Conservation (phyloP, 2,329 filamentous ascomycete species). For the Claviceps citrina region DNA sequence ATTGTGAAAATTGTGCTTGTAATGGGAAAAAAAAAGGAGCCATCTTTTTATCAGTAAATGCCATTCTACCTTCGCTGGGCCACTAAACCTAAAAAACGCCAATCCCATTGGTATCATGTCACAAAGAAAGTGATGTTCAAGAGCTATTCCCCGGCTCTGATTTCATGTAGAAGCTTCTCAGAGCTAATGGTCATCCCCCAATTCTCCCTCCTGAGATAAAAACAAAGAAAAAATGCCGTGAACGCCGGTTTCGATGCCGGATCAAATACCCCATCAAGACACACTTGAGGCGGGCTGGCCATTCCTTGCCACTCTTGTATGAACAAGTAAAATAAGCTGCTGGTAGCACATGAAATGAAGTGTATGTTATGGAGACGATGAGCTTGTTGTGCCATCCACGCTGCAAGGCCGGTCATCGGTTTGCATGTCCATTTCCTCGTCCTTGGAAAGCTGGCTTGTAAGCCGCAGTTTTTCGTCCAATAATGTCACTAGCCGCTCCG, state of each 20-base stretch:
- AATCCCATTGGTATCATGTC: constrained; percentile 23
- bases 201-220: neutral
- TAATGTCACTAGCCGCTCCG: constrained; percentile 53
- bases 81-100: constrained; percentile 12
- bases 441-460: constrained; percentile 19
- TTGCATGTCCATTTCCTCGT: constrained; percentile 15
- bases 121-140: constrained; percentile 10
- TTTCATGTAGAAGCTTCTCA: constrained; percentile 4
- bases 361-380: constrained; percentile 19
- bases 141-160: constrained; percentile 5
- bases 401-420: constrained; percentile 19
- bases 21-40: too few species aligned
- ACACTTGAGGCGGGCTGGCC: neutral
- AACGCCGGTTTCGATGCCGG: constrained; percentile 7
- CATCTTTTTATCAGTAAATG: too few species aligned
- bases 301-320: neutral
- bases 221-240: neutral
- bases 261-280: neutral
- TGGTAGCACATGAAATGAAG: constrained; percentile 4
- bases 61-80: neutral
- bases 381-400: constrained; percentile 19
- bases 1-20: too few species aligned
- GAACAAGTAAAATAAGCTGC: neutral
- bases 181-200: neutral
- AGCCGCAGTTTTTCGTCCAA: constrained; percentile 56